A percentile compares a stretch with the other conserved stretches of the same genome.
These are phyloP conservation scores for Rosa lucieae DNA, from an alignment of 306 rosid genomes.

Conservation along the genomic window DNA sequence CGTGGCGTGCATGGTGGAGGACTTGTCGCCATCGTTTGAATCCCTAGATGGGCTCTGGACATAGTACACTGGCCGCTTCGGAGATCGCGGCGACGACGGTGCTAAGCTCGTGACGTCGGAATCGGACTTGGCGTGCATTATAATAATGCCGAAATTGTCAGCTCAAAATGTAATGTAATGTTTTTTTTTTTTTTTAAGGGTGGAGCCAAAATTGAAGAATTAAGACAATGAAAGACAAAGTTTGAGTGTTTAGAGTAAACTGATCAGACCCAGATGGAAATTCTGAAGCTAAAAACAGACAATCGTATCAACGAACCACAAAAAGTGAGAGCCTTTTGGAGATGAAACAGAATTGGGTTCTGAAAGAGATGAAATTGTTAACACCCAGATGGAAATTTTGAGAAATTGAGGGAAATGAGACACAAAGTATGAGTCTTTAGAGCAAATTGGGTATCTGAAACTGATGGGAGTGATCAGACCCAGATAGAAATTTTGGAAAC, in stretches of 20 bases:
- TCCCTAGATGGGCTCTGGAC: conserved; percentile 80
- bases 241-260: not conserved
- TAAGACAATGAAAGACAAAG: not conserved
- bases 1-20: conserved; percentile 51
- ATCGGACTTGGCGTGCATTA: conserved; percentile 69
- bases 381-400: not conserved
- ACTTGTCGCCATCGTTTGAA: conserved; percentile 80
- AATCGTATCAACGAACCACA: not conserved
- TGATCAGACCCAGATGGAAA: not conserved
- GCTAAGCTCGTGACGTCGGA: conserved; percentile 71
- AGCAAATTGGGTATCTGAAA: not conserved
- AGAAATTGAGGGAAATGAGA: not conserved
- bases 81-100: conserved; percentile 63
- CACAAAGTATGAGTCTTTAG: not conserved
- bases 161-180: not conserved
- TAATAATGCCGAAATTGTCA: conserved; percentile 20
- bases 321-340: not conserved
- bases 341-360: not conserved
- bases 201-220: too few relatives aligned
- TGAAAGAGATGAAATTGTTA: not conserved
- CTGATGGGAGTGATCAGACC: not conserved
- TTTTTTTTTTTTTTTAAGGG: too few relatives aligned
- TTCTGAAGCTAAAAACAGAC: not conserved
- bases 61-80: conserved; percentile 61
- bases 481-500: too few relatives aligned